A percentile compares a stretch with the other conserved stretches of the same genome.
Conservation (phyloP, 1,284 basidiomycete genomes). For the Amylostereum chailletii region DNA sequence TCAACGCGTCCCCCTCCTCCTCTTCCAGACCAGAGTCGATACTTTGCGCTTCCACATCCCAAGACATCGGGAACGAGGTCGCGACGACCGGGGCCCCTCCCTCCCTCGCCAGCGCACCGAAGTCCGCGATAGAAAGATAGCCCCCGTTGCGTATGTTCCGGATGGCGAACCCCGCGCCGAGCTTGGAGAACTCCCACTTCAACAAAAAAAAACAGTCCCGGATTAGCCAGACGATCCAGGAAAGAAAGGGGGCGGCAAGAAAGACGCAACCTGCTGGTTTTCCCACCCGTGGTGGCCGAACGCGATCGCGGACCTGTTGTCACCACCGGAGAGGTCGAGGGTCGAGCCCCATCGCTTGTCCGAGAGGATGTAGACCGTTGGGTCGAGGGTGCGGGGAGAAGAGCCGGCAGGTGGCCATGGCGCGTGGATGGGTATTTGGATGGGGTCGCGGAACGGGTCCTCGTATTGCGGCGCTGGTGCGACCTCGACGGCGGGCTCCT, state of each 20-base stretch:
- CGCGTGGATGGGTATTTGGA: too few species aligned
- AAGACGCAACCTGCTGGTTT: slow-evolving; percentile 12
- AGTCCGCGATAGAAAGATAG: slow-evolving; percentile 9
- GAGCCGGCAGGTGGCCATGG: slow-evolving; percentile 1
- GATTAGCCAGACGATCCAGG: neutral
- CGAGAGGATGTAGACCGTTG: slow-evolving; percentile 10
- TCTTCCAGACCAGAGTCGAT: slow-evolving; percentile 6
- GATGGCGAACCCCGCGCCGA: slow-evolving; percentile 12
- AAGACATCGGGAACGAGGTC: slow-evolving; percentile 10
- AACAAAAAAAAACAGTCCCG: neutral
- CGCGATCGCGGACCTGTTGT: slow-evolving; percentile 11
- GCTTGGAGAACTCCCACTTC: slow-evolving; percentile 12
- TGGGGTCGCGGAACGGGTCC: too few species aligned
- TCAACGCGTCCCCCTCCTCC: slow-evolving; percentile 7
- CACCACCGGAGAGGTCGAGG: slow-evolving; percentile 11
- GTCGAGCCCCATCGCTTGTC: slow-evolving; percentile 12
- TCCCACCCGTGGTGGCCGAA: slow-evolving; percentile 13
- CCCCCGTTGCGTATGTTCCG: slow-evolving; percentile 5
- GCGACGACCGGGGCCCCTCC: slow-evolving; percentile 5
- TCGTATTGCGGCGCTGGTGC: too few species aligned
- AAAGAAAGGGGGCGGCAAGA: neutral
- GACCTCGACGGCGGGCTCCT: too few species aligned
- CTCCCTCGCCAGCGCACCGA: slow-evolving; percentile 2
- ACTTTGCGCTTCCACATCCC: slow-evolving; percentile 13
- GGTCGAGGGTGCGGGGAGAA: slow-evolving; percentile 5